Percentiles rank a stretch among this genome's conserved stretches.
phyloP scores from a whole-genome alignment of 164 flowering plant species.

The Aristolochia fimbriata region DNA sequence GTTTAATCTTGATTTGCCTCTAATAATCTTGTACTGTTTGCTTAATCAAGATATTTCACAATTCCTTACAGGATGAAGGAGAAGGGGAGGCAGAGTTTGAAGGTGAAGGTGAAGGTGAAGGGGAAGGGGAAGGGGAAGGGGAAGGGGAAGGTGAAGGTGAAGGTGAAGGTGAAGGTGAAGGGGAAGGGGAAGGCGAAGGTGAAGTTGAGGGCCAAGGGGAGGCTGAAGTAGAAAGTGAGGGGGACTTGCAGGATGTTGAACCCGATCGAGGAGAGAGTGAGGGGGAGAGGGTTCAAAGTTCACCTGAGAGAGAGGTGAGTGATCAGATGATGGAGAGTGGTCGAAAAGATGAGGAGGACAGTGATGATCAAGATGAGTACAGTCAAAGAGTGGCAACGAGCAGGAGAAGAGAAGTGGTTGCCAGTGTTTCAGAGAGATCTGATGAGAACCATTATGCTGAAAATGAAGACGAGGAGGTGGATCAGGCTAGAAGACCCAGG shows the following conservation, averaged over 20 bases:
- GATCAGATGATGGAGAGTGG: constrained; percentile 65
- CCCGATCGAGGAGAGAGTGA: constrained; percentile 83
- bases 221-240: constrained; percentile 76
- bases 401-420: constrained; percentile 50
- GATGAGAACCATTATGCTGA: constrained; percentile 62
- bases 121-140: no score
- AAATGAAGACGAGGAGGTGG: constrained; percentile 77
- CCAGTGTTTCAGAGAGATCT: constrained; percentile 81
- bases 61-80: constrained; percentile 49
- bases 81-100: no score
- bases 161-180: constrained; percentile 20
- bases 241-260: constrained; percentile 48
- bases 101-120: no score
- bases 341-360: constrained; percentile 52
- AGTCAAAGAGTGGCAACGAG: constrained; percentile 64
- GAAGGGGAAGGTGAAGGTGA: no score
- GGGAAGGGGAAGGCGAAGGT: constrained; percentile 33
- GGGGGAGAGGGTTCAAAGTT: constrained; percentile 77
- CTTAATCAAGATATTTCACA: constrained; percentile 1
- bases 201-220: constrained; percentile 83
- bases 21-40: neutral
- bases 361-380: constrained; percentile 70
- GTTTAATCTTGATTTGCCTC: neutral
- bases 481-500: constrained; percentile 65
- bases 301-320: constrained; percentile 60